These are phyloP conservation scores for Alternaria hordeiaustralica DNA, from an alignment of 2,329 filamentous ascomycete species.

Conservation along the genomic window DNA sequence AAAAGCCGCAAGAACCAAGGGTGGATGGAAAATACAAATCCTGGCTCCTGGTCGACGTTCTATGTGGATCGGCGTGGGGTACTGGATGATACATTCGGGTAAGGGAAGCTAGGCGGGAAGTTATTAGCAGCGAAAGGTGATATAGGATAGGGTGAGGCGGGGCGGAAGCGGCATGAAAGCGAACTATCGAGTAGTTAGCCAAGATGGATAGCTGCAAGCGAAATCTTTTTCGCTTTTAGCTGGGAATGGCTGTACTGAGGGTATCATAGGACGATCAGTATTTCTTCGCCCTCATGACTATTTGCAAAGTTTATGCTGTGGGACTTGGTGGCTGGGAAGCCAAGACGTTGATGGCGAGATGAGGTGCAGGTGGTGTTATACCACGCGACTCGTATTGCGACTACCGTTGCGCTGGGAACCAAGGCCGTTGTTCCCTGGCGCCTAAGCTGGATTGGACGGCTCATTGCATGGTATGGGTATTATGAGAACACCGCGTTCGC, in stretches of 20 bases:
- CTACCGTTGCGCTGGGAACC: background rate
- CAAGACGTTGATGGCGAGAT: background rate
- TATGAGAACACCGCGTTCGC: background rate
- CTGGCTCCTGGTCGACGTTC: background rate
- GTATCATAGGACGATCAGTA: background rate
- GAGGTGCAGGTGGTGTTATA: background rate
- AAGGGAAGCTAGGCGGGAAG: background rate
- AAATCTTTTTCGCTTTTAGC: background rate
- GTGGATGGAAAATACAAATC: background rate
- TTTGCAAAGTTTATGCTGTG: conserved; percentile 12
- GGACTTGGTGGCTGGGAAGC: background rate
- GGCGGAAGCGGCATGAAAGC: conserved; percentile 2
- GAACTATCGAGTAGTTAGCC: background rate
- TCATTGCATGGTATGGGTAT: background rate
- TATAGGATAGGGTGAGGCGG: background rate
- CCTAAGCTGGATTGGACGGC: background rate
- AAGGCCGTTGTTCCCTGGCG: background rate
- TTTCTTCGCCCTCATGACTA: background rate
- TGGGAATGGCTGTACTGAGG: background rate
- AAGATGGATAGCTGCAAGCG: conserved; percentile 1
- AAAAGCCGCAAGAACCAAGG: background rate
- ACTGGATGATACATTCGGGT: background rate
- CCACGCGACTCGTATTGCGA: background rate
- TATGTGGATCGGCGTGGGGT: conserved; percentile 1
- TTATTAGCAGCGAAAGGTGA: background rate